A percentile compares a stretch with the other conserved stretches of the same genome.
phyloP scores from a whole-genome alignment of 2,329 filamentous ascomycete genomes.

The Diaporthe helianthi region DNA sequence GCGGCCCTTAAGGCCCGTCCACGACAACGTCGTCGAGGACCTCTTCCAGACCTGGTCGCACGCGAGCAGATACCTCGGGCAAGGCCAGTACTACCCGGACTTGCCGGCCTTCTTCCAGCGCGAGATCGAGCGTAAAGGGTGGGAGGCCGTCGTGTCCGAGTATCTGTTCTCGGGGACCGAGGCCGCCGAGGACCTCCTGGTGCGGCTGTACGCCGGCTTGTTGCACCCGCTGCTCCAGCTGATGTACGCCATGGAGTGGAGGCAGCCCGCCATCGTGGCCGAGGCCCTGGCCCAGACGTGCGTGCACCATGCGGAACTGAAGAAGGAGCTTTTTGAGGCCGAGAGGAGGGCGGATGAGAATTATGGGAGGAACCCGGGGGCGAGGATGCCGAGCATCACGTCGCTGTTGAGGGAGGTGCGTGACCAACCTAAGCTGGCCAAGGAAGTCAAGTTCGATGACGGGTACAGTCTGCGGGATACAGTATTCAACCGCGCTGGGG shows the following conservation, averaged over 20 bases:
- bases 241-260: slow-evolving; percentile 83
- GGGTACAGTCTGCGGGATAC: slow-evolving; percentile 73
- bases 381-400: slow-evolving; percentile 54
- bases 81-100: slow-evolving; percentile 69
- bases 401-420: slow-evolving; percentile 68
- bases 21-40: slow-evolving; percentile 58
- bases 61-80: slow-evolving; percentile 68
- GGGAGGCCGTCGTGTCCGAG: slow-evolving; percentile 66
- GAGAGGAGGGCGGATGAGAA: slow-evolving; percentile 53
- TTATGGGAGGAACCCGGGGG: slow-evolving; percentile 39
- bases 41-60: slow-evolving; percentile 60
- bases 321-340: slow-evolving; percentile 58
- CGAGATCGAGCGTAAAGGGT: slow-evolving; percentile 70
- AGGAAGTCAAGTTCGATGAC: slow-evolving; percentile 59
- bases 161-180: slow-evolving; percentile 74
- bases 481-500: slow-evolving; percentile 66
- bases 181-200: slow-evolving; percentile 71
- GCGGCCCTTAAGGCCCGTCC: slow-evolving; percentile 54
- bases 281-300: slow-evolving; percentile 80
- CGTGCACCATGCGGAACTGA: slow-evolving; percentile 68
- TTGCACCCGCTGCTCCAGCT: slow-evolving; percentile 85
- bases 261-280: slow-evolving; percentile 81
- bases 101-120: slow-evolving; percentile 79
- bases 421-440: slow-evolving; percentile 61
- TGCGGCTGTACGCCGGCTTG: slow-evolving; percentile 67